Percentiles rank a stretch among this genome's conserved stretches.
phyloP scores from a whole-genome alignment of 768 basidiomycete species.

The Russula emetica region DNA sequence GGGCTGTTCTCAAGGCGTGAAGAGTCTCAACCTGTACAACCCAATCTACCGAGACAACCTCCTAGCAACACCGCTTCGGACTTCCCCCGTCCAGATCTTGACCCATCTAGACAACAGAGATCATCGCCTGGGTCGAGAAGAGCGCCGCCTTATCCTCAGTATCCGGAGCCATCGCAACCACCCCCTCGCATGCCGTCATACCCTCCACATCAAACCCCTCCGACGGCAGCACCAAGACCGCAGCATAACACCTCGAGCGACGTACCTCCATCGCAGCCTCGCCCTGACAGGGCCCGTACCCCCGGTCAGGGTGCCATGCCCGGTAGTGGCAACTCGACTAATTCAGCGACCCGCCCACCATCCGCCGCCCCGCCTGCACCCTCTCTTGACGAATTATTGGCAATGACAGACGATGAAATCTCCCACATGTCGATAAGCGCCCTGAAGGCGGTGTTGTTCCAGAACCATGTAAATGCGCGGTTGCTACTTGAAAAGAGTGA shows the following conservation, averaged over 20 bases:
- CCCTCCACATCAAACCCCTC: conserved; percentile 24
- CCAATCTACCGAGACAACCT: conserved; percentile 28
- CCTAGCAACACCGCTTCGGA: conserved; percentile 13
- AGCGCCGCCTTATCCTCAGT: conserved; percentile 30
- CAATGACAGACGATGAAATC: conserved; percentile 55
- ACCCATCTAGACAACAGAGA: conserved; percentile 30
- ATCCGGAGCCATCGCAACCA: conserved; percentile 29
- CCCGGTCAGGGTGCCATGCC: conserved; percentile 10
- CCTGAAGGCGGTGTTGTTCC: conserved; percentile 76
- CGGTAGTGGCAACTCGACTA: conserved; percentile 4
- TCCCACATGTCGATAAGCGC: conserved; percentile 57
- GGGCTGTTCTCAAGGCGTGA: conserved; percentile 44
- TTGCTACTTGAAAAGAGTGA: conserved; percentile 82
- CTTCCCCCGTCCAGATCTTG: conserved; percentile 31
- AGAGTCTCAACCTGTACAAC: conserved; percentile 31
- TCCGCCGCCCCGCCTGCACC: conserved; percentile 38
- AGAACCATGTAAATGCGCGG: conserved; percentile 67
- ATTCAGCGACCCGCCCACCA: conserved; percentile 3
- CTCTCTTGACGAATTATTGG: conserved; percentile 63
- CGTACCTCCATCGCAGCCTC: neutral
- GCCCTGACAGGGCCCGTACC: conserved; percentile 1
- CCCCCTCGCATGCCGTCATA: conserved; percentile 28
- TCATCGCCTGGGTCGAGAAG: conserved; percentile 28
- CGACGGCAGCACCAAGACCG: conserved; percentile 13
- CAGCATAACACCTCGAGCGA: conserved; percentile 3